Base-by-base conservation (phyloP, 2,329 filamentous ascomycete species). In the Raffaelea arxii region DNA sequence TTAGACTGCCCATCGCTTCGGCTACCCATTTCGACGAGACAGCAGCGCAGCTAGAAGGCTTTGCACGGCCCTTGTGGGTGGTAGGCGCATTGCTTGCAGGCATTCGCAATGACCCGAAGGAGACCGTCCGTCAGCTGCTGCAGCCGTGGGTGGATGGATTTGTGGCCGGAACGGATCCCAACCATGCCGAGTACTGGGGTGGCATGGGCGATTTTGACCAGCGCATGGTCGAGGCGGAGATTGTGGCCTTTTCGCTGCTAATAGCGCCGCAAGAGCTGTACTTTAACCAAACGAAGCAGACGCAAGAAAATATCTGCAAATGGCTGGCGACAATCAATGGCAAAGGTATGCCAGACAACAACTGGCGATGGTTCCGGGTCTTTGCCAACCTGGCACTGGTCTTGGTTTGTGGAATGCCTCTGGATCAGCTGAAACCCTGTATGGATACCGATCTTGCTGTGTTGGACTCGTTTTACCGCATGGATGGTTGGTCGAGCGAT, bases 171-270 rank as follows among this genome's bases (percentile, higher is more conserved):
- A 60, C 59, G 0, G 58, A 68, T 18, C 63, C 62, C 0, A 36
- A 49, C 0, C 54, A 60, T 16, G 35, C 49, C 0, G 65, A 66
- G 24, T 76, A 72, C 49, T 76, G 72, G 72, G 71, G 70, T 0
- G 55, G 60, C 1, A 62, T 75, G 2, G 57, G 60, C 0, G 54
- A 70, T 3, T 60, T 61, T 16, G 71, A 75, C 39, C 72, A 76
- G 51, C 56, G 70, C 2, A 76, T 75, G 72, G 72, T 76, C 0
- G 72, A 76, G 50, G 66, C 70, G 38, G 72, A 76, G 51, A 68
- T 70, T n/a, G 62, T 76, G 3, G 65, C 70, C 0, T 72, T 69
- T 53, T 69, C 70, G 0, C 57, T 76, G 1, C 59, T 76, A 1
- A 55, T 60, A 3, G 66, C 69, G 0, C 70, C 71, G 2, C 53